Base-by-base conservation (phyloP, 495 filamentous ascomycete species). In the Pyrenula massariospora region DNA sequence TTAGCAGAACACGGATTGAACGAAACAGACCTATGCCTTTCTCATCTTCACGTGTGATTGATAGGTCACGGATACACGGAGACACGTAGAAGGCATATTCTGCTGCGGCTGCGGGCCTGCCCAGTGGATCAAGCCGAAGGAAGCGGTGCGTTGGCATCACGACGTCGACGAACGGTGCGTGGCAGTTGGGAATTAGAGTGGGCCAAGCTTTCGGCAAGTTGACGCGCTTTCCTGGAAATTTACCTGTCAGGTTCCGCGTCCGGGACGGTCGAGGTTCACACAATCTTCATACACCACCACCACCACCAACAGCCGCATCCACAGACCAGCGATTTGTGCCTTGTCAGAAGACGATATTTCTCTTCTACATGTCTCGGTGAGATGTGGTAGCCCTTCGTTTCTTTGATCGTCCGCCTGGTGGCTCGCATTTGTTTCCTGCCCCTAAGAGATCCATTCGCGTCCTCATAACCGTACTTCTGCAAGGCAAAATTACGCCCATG, bases 191-290 rank as follows among this genome's bases (percentile, higher is more conserved):
- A 15, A 15, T 42, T 5, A 8, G 31, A 42, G 31, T 42, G 31
- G 31, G 31, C 31, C 31, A 42, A 42, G 31, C 31, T 42, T 42
- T 42, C 31, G 31, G 31, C 31, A 42, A 42, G 31, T 5, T 15
- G 31, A 42, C 31, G 31, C 31, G 31, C 31, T 15, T 42, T 15
- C 31, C 31, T 42, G 31, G 31, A 42, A 42, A 42, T 42, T 42
- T 42, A 42, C 31, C 31, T 42, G 31, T 42, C 31, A 42, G 31
- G 31, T 8, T 42, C 31, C 31, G 31, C 31, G 31, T 42, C 31
- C 31, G 60, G 42, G 58, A 50, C 60, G 50, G n/a, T 62, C 60
- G 22, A 62, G 59, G 12, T 54, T 24, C 10, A 31, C 52, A 50
- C 58, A 57, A 24, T 62, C 58, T 23, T 55, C 58, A 51, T 60